Evolutionary conservation across 148 eudicot species (phyloP), one percentile per base, ranked within the genome.

Genomic region (Pharnaceum exiguum): DNA sequence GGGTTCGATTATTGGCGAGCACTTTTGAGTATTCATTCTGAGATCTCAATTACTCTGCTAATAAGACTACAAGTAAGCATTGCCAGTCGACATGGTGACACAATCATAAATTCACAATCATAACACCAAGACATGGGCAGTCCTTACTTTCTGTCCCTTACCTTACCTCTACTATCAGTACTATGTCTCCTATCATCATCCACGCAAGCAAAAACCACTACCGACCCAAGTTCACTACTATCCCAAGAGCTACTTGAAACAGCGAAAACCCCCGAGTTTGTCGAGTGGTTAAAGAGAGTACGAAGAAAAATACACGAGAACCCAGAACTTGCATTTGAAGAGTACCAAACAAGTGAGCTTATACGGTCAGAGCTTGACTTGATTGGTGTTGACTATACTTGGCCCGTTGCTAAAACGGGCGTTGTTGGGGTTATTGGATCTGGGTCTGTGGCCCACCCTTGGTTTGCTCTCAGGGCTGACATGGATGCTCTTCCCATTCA

Each of bases 401-500:
- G 72, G 73, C 80, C 80, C 11, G 43, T 71, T 39, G 80, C 80
- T 3, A 17, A 36, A 40, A 77, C 82, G 5, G 75, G 78, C 25
- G 37, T 77, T 43, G 72, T 77, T 13, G 82, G 59, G 3, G 9
- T 55, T 4, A 30, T 77, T 48, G 75, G 82, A 56, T 69, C 75
- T 4, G 75, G 72, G 48, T 46, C n/a, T n/a, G n/a, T n/a, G n/a
- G n/a, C 42, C 6, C 32, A 62, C 13, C 82, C 78, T 16, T 61
- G 62, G 57, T 36, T 77, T 40, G 71, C 71, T 57, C 72, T 77
- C 13, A 46, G 82, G 21, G 78, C 78, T 7, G 78, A 77, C 35
- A 77, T 73, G 78, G 82, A 77, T 37, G 78, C 82, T 13, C 82
- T 77, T 22, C 66, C 78, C 0, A 38, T 77, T 66, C 78, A 77